Percentiles rank a stretch among this genome's conserved stretches.
phyloP scores from a whole-genome alignment of 352 stramenopile genomes.

The Globisporangium acanthophoron region DNA sequence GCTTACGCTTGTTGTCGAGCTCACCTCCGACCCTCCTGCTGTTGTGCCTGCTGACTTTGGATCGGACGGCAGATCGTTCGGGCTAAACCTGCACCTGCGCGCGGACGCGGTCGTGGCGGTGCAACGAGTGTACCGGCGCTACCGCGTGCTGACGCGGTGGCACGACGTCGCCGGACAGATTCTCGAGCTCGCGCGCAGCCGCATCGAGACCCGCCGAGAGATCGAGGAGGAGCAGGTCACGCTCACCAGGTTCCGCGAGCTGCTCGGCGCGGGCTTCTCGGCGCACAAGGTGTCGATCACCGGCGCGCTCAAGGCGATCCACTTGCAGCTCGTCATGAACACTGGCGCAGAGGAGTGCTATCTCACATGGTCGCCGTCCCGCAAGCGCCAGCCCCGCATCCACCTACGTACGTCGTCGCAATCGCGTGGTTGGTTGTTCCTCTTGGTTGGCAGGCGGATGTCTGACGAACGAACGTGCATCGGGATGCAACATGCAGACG shows the following conservation, averaged over 20 bases:
- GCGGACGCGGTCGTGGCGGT: constrained; percentile 16
- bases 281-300: constrained; percentile 70
- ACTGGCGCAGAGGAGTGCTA: constrained; percentile 44
- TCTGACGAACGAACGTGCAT: not conserved
- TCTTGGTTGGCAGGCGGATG: not conserved
- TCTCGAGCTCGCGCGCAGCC: constrained; percentile 31
- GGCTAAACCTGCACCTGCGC: constrained; percentile 15
- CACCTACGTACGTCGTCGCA: constrained; percentile 37
- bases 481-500: constrained; percentile 25
- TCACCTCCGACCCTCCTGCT: not conserved
- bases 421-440: not conserved
- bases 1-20: not conserved
- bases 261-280: constrained; percentile 48
- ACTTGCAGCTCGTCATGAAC: constrained; percentile 47
- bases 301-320: constrained; percentile 57
- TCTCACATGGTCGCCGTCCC: constrained; percentile 66
- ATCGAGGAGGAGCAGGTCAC: constrained; percentile 36
- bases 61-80: constrained; percentile 11
- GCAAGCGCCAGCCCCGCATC: constrained; percentile 58
- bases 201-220: constrained; percentile 17
- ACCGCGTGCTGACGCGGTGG: constrained; percentile 35
- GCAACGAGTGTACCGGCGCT: constrained; percentile 38
- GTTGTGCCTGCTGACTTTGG: not conserved
- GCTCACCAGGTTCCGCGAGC: constrained; percentile 41
- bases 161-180: constrained; percentile 30